phyloP scores from a whole-genome alignment of 768 basidiomycete genomes.

The Tulasnella sp. region DNA sequence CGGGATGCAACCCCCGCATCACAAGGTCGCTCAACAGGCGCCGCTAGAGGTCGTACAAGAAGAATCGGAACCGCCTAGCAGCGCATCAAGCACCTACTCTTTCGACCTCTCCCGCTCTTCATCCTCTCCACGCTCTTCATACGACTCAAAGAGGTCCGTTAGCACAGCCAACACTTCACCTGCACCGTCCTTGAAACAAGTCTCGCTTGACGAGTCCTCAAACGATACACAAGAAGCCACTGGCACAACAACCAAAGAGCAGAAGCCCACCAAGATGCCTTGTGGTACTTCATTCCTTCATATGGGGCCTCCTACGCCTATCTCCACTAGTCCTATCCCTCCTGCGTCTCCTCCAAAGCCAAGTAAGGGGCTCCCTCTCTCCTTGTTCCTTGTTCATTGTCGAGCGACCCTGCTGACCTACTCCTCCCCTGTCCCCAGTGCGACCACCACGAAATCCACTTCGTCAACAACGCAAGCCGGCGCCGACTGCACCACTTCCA shows the following conservation, averaged over 20 bases:
- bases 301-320: constrained; percentile 1
- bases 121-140: background rate
- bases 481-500: background rate
- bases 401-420: background rate
- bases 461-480: background rate
- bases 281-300: background rate
- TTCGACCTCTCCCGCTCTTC: background rate
- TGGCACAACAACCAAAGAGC: background rate
- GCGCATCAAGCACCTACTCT: constrained; percentile 1
- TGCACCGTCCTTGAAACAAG: background rate
- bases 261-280: background rate
- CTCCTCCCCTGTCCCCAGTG: background rate
- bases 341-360: background rate
- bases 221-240: background rate
- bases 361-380: background rate
- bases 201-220: background rate
- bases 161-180: background rate
- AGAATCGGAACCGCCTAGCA: background rate
- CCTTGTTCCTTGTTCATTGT: no score
- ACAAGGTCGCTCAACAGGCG: background rate
- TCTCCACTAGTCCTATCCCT: background rate
- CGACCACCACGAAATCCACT: background rate
- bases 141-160: background rate
- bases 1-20: background rate
- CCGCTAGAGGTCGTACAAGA: background rate